phyloP scores from a whole-genome alignment of 108 stramenopile species.

The Skeletonema potamos region DNA sequence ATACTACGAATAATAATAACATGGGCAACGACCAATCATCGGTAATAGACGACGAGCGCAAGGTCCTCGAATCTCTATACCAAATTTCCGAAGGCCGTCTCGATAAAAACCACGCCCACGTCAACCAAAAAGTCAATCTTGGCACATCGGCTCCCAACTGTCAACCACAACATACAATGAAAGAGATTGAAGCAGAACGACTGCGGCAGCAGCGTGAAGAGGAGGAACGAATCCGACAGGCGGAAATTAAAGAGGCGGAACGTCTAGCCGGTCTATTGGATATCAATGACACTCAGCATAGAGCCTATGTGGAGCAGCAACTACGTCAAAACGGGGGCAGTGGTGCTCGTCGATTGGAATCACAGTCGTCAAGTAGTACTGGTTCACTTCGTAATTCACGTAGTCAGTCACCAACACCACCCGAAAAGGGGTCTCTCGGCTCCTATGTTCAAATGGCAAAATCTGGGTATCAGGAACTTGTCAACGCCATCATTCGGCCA shows the following conservation, averaged over 20 bases:
- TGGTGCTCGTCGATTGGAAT: conserved; percentile 14
- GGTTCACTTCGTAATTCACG: conserved; percentile 21
- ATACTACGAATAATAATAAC: neutral
- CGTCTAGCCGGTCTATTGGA: conserved; percentile 37
- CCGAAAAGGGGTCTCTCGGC: conserved; percentile 39
- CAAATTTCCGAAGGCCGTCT: conserved; percentile 39
- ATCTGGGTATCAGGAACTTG: conserved; percentile 68
- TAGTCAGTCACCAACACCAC: conserved; percentile 43
- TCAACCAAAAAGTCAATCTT: conserved; percentile 62
- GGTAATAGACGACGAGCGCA: conserved; percentile 42
- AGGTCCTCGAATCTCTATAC: conserved; percentile 41
- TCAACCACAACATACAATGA: conserved; percentile 72
- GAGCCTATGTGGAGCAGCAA: conserved; percentile 12
- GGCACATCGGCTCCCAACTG: conserved; percentile 79
- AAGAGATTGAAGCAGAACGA: conserved; percentile 21
- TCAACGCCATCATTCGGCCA: conserved; percentile 83
- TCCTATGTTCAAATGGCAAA: conserved; percentile 70
- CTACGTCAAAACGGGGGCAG: neutral
- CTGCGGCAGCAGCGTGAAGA: conserved; percentile 6
- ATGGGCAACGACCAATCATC: conserved; percentile 48
- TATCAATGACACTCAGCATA: conserved; percentile 32
- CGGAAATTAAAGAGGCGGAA: conserved; percentile 32
- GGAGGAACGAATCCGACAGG: conserved; percentile 3
- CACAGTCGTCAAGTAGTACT: conserved; percentile 2
- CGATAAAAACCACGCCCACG: conserved; percentile 46